A percentile compares a stretch with the other conserved stretches of the same genome.
Conservation (phyloP, 768 basidiomycete species). For the Termitomyces sp. region DNA sequence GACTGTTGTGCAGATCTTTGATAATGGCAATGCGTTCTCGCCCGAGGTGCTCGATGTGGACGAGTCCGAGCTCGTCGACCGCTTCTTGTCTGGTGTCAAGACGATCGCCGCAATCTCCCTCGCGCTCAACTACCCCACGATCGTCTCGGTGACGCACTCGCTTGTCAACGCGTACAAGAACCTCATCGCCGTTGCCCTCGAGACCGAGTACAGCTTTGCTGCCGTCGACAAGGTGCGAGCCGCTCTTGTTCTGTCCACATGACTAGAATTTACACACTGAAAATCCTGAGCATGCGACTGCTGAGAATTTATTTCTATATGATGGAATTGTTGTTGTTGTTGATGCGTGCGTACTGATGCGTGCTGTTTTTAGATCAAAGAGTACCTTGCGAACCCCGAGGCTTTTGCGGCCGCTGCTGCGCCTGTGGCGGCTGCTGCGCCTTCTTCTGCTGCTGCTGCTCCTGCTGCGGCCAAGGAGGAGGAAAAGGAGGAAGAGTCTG, state of each 20-base stretch:
- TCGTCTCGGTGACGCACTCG: slow-evolving; percentile 90
- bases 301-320: slow-evolving; percentile 21
- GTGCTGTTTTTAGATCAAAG: slow-evolving; percentile 66
- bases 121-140: slow-evolving; percentile 92
- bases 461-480: slow-evolving; percentile 56
- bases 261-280: slow-evolving; percentile 63
- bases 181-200: slow-evolving; percentile 81
- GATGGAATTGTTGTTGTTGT: slow-evolving; percentile 20
- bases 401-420: slow-evolving; percentile 89
- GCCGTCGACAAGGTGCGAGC: slow-evolving; percentile 81
- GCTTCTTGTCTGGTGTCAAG: slow-evolving; percentile 92
- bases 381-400: slow-evolving; percentile 95
- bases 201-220: slow-evolving; percentile 93
- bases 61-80: slow-evolving; percentile 84
- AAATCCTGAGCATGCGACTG: slow-evolving; percentile 69
- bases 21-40: slow-evolving; percentile 88
- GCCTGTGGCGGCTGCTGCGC: slow-evolving; percentile 51
- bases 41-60: slow-evolving; percentile 90
- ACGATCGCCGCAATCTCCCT: slow-evolving; percentile 94
- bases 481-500: slow-evolving; percentile 82
- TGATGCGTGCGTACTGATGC: slow-evolving; percentile 10
- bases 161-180: slow-evolving; percentile 99
- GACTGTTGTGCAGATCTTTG: slow-evolving; percentile 96
- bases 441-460: slow-evolving; percentile 39
- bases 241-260: slow-evolving; percentile 11